Evolutionary conservation across 2,329 filamentous ascomycete species (phyloP), one percentile per base, ranked within the genome.

Genomic region (Didymella sp.): DNA sequence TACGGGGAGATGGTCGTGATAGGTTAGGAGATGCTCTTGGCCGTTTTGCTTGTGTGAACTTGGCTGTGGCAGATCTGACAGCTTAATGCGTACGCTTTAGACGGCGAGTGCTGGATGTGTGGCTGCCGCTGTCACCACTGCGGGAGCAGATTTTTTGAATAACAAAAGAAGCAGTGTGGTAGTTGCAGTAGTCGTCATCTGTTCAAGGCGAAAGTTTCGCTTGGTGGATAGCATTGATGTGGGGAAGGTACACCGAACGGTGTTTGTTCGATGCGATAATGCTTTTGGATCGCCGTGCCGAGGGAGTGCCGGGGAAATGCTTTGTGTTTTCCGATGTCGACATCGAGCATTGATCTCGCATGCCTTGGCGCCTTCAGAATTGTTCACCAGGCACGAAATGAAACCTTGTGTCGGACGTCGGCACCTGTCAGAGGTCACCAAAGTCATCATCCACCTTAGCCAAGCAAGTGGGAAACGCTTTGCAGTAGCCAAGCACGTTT

Each of bases 21-120:
- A 30, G 41, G 41, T 17, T 17, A 44, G 40, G 24, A 28, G 6
- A 35, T 17, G 46, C 13, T n/a, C 51, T 56, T 70, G 63, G 49
- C 61, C 59, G 46, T 64, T 61, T 60, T 72, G 71, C 54, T 72
- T 70, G 49, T 69, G 63, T 25, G 47, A 51, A 27, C 68, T 66
- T 56, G 62, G 63, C 44, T 69, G 66, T 51, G 66, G 59, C 42
- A 60, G 64, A 51, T 68, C 63, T 56, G 51, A 55, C 43, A 61
- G 60, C 35, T 43, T 59, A 46, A 49, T 62, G 61, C 37, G 6
- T 25, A 22, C 38, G 6, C 13, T n/a, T 12, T 41, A 45, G 31
- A 30, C 63, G 64, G 31, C 69, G 72, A 31, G 37, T 50, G 28
- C 40, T 43, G 28, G 46, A 5, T 51, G 53, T 51, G 53, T 51